Evolutionary conservation across 208 protist species (phyloP), one percentile per base, ranked within the genome.

Genomic region (Wallacemonas sp.): DNA sequence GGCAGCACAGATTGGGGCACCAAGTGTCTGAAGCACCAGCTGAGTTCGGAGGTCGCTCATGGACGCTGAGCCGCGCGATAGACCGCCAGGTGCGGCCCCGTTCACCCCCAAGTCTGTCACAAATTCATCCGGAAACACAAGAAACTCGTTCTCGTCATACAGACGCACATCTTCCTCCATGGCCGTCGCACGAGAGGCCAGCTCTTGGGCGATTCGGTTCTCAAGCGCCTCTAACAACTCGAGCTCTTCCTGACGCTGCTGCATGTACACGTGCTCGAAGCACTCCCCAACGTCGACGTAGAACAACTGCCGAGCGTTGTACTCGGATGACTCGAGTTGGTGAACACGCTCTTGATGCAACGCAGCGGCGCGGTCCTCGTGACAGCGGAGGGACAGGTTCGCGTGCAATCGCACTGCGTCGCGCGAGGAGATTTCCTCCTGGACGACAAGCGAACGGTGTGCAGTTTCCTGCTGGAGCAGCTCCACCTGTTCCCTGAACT

Each of bases 81-180:
- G n/a, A n/a, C n/a, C n/a, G n/a, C n/a, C n/a, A n/a, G n/a, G n/a
- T n/a, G n/a, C n/a, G n/a, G n/a, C n/a, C n/a, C n/a, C n/a, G n/a
- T n/a, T n/a, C n/a, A n/a, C n/a, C n/a, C n/a, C n/a, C 30, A 9
- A 2, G 46, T 6, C 22, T 38, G 2, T 41, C 53, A 6, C 42
- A 42, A 72, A 54, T 27, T 2, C 41, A 22, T 8, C 51, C 15
- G 38, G 2, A 46, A 63, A 27, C 3, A 51, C 19, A 27, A 82
- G 72, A 2, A 42, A 39, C 66, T 89, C 82, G 59, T 62, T 65
- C 19, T 80, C 79, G 22, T 75, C 65, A 65, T 92, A 92, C 38
- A 86, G 55, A 9, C 86, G 86, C 5, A 46, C 31, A 45, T 89
- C 82, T 51, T 92, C 86, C 19, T 45, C 34, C 59, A 83, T 71